Evolutionary conservation across 306 rosid genomes (phyloP).

Genomic region (Vigna nakashimae): DNA sequence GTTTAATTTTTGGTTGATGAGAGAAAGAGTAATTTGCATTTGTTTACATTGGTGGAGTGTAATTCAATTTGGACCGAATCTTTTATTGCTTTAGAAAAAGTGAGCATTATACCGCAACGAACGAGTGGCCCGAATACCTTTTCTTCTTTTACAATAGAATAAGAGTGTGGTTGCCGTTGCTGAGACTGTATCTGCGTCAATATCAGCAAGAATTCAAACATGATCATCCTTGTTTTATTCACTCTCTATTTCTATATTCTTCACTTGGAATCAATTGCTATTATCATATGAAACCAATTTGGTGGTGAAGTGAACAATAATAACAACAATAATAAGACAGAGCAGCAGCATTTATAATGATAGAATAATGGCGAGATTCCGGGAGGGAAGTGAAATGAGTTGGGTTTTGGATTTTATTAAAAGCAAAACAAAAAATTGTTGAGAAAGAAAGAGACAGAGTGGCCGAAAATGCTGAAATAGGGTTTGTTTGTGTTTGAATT

Average conservation of each 20-base stretch:
- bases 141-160: not conserved
- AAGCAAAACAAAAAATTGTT: slow-evolving; percentile 19
- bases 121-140: slow-evolving; percentile 15
- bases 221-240: no score
- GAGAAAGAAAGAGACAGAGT: slow-evolving; percentile 40
- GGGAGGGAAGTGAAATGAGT: not conserved
- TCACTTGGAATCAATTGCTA: no score
- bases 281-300: no score
- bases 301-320: no score
- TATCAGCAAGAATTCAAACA: not conserved
- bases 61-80: not conserved
- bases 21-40: not conserved
- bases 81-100: slow-evolving; percentile 28
- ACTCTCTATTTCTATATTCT: no score
- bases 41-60: not conserved
- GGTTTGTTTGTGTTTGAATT: slow-evolving; percentile 51
- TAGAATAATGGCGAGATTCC: slow-evolving; percentile 30
- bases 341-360: not conserved
- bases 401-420: not conserved
- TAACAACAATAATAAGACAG: no score
- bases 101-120: slow-evolving; percentile 18
- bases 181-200: not conserved
- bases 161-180: not conserved
- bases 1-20: not conserved
- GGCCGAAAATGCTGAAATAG: slow-evolving; percentile 57